phyloP scores from a whole-genome alignment of 768 basidiomycete species.

The Crepidotus variabilis region DNA sequence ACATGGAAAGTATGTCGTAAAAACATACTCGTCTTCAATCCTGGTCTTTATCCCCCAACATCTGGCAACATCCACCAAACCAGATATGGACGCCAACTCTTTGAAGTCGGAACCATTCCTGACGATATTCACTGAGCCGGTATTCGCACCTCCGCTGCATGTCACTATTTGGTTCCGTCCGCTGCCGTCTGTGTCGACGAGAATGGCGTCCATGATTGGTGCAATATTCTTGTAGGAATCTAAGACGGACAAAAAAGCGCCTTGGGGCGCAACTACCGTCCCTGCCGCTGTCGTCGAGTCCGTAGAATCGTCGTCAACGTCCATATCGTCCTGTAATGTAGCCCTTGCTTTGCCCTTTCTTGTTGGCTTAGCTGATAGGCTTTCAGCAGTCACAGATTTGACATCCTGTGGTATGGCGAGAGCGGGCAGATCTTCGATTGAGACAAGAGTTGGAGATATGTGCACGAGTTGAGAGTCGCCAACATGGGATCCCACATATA shows the following conservation, averaged over 20 bases:
- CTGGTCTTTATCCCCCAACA: conserved; percentile 58
- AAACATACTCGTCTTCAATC: conserved; percentile 47
- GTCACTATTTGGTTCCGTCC: conserved; percentile 83
- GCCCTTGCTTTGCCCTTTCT: conserved; percentile 38
- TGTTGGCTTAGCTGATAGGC: conserved; percentile 21
- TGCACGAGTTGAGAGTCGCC: conserved; percentile 78
- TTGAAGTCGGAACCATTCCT: conserved; percentile 80
- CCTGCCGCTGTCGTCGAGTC: conserved; percentile 25
- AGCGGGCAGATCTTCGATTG: conserved; percentile 35
- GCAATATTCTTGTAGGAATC: conserved; percentile 74
- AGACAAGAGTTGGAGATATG: conserved; percentile 46
- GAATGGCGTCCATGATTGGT: conserved; percentile 77
- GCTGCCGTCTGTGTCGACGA: conserved; percentile 68
- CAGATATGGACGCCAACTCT: conserved; percentile 55
- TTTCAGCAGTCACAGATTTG: conserved; percentile 32
- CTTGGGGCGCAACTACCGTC: conserved; percentile 45
- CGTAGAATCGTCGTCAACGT: conserved; percentile 26
- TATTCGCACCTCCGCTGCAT: conserved; percentile 77
- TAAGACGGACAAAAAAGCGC: conserved; percentile 57
- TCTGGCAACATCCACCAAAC: conserved; percentile 50
- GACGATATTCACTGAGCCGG: conserved; percentile 74
- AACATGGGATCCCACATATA: conserved; percentile 79
- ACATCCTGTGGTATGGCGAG: conserved; percentile 51
- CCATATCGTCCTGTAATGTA: conserved; percentile 28
- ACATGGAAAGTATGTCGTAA: not conserved